Percentiles rank a stretch among this genome's conserved stretches.
Conservation (phyloP, 1,284 basidiomycete species). For the Phellopilus nigrolimitatus region DNA sequence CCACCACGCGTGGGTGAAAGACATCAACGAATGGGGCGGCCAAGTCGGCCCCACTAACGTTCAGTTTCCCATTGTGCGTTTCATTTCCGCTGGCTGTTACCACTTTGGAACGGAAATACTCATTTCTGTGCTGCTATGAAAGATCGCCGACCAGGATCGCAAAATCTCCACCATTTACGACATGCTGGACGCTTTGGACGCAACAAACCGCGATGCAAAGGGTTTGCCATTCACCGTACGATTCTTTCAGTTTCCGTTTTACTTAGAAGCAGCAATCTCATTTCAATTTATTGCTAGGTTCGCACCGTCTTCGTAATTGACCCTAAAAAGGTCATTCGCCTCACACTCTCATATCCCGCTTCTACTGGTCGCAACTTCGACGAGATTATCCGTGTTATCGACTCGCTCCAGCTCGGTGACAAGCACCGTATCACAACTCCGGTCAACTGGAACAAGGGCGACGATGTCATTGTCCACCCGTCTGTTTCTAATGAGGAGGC, state of each 20-base stretch:
- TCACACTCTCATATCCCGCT: constrained; percentile 89
- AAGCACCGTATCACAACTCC: constrained; percentile 83
- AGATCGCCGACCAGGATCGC: constrained; percentile 91
- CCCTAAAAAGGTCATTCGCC: constrained; percentile 86
- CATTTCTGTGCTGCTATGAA: too few species aligned
- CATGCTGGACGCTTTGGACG: constrained; percentile 95
- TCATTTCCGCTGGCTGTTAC: not conserved
- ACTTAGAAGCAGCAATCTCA: not conserved
- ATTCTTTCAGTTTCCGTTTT: constrained; percentile 17
- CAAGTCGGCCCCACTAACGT: constrained; percentile 67
- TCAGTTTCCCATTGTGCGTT: constrained; percentile 84
- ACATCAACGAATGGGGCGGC: constrained; percentile 81
- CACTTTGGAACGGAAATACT: not conserved
- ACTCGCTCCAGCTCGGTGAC: constrained; percentile 91
- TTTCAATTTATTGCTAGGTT: constrained; percentile 51
- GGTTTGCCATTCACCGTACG: constrained; percentile 79
- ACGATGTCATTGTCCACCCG: constrained; percentile 96
- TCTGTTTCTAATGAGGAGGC: constrained; percentile 84
- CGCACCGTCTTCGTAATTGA: constrained; percentile 95
- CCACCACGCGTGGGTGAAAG: constrained; percentile 88
- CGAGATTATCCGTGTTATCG: constrained; percentile 82
- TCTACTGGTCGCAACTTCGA: constrained; percentile 78
- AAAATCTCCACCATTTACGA: constrained; percentile 84
- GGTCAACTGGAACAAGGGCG: constrained; percentile 92
- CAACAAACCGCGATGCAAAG: constrained; percentile 92